These are phyloP conservation scores for Noccaea bulbosa DNA, from an alignment of 345 rosid genomes.

Conservation along the genomic window DNA sequence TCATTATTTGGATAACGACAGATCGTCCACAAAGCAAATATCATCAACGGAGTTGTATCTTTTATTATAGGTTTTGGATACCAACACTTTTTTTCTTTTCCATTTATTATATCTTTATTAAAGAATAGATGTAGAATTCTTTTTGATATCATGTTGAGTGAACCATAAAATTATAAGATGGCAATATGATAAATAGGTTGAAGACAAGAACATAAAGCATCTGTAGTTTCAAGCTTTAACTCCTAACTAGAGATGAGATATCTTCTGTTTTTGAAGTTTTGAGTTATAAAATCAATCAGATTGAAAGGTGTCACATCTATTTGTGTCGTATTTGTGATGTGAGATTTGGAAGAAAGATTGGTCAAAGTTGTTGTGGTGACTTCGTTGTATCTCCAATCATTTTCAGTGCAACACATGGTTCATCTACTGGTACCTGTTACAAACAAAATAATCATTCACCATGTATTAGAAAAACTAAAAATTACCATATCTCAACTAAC, in stretches of 20 bases:
- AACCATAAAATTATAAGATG: background rate
- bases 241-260: constrained; percentile 16
- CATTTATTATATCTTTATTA: no score
- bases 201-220: background rate
- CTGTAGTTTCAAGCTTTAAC: constrained; percentile 1
- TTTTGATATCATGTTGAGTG: background rate
- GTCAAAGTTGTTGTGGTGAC: constrained; percentile 59
- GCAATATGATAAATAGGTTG: background rate
- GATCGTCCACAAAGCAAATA: no score
- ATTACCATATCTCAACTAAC: background rate
- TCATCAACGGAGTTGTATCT: background rate
- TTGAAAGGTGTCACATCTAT: constrained; percentile 20
- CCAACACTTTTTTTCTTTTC: background rate
- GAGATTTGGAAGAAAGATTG: constrained; percentile 17
- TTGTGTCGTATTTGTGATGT: constrained; percentile 10
- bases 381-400: constrained; percentile 73
- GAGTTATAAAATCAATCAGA: constrained; percentile 26
- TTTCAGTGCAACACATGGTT: constrained; percentile 79
- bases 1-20: no score
- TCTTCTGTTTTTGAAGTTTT: constrained; percentile 13
- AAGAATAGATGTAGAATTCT: background rate
- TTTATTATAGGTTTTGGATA: background rate
- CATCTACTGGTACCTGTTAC: constrained; percentile 86
- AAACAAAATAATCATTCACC: constrained; percentile 6
- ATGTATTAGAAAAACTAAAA: background rate